Conservation (phyloP, 148 eudicot species). For the Persicaria maculosa region DNA sequence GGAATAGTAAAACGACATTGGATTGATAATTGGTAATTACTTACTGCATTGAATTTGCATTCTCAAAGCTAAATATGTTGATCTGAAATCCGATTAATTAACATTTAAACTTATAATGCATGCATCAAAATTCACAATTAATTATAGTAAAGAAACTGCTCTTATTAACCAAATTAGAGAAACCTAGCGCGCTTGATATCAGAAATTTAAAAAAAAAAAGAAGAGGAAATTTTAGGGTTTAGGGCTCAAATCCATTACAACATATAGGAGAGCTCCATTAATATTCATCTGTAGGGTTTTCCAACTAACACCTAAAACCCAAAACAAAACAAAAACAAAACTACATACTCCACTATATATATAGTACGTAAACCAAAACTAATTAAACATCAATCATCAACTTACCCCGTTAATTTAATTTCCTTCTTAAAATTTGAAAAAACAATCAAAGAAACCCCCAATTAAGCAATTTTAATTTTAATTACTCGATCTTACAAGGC, state of each 20-base stretch:
- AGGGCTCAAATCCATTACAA: constrained; percentile 10
- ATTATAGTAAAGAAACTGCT: too few relatives aligned
- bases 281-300: neutral
- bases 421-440: neutral
- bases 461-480: neutral
- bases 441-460: neutral
- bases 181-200: neutral
- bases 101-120: too few relatives aligned
- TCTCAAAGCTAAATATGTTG: too few relatives aligned
- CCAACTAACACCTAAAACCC: neutral
- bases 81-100: too few relatives aligned
- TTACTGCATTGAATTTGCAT: too few relatives aligned
- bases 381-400: neutral
- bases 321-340: too few relatives aligned
- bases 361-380: neutral
- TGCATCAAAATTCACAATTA: too few relatives aligned
- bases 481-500: constrained; percentile 22
- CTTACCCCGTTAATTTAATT: neutral
- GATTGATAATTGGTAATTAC: too few relatives aligned
- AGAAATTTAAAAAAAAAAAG: neutral
- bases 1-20: too few relatives aligned
- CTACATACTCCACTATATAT: neutral
- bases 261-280: constrained; percentile 12
- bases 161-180: neutral
- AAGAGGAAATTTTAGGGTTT: neutral